Percentiles rank a stretch among this genome's conserved stretches.
Evolutionary conservation across 2,329 filamentous ascomycete species (phyloP).

Genomic region (Huntiella decipiens): DNA sequence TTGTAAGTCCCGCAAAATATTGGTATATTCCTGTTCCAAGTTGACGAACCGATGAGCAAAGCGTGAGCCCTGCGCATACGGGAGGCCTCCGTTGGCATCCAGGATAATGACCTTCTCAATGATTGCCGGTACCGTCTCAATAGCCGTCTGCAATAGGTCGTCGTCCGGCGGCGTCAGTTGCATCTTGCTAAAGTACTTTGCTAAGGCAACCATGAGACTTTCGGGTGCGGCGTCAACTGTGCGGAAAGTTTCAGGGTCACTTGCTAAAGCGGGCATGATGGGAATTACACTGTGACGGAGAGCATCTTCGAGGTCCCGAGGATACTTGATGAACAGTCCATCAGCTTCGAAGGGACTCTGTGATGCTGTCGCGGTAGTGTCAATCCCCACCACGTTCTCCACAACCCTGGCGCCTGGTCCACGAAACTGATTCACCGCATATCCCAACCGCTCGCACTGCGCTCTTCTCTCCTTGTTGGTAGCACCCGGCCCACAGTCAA

Average conservation of each 20-base stretch:
- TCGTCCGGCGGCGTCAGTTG: conserved; percentile 21
- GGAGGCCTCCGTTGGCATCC: conserved; percentile 72
- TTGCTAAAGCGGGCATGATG: conserved; percentile 8
- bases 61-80: conserved; percentile 30
- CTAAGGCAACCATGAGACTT: conserved; percentile 59
- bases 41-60: conserved; percentile 53
- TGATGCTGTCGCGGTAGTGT: background rate
- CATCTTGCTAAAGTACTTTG: conserved; percentile 54
- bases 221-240: conserved; percentile 21
- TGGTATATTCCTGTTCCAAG: conserved; percentile 68
- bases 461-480: conserved; percentile 26
- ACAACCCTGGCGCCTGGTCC: conserved; percentile 50
- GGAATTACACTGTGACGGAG: conserved; percentile 4
- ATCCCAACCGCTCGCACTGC: conserved; percentile 56
- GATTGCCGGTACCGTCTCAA: conserved; percentile 29
- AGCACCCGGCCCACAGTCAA: conserved; percentile 44
- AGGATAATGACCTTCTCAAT: conserved; percentile 78
- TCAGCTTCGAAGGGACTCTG: background rate
- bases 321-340: conserved; percentile 6
- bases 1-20: conserved; percentile 33
- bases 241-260: conserved; percentile 5
- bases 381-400: conserved; percentile 23
- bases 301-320: conserved; percentile 5
- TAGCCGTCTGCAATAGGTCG: background rate
- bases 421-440: conserved; percentile 52